Evolutionary conservation across 805 yeast genomes (phyloP).

Genomic region (Sungouiella thailandica): DNA sequence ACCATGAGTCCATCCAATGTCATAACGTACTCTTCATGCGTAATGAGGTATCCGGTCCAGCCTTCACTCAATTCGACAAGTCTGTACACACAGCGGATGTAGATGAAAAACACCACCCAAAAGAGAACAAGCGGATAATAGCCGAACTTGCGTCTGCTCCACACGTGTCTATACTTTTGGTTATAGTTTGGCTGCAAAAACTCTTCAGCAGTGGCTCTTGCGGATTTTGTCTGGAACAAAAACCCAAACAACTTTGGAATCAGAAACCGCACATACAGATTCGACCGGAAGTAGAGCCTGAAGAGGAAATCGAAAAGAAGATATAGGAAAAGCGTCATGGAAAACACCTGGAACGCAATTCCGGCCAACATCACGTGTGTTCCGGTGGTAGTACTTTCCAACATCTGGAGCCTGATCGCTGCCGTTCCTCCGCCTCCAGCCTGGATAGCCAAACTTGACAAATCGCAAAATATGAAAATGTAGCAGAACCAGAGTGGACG

Average conservation of each 20-base stretch:
- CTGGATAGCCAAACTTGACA: slow-evolving; percentile 42
- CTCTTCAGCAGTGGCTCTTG: slow-evolving; percentile 13
- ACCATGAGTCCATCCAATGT: slow-evolving; percentile 28
- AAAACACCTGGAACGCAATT: slow-evolving; percentile 66
- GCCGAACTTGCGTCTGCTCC: slow-evolving; percentile 33
- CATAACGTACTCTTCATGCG: slow-evolving; percentile 39
- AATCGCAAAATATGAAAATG: slow-evolving; percentile 62
- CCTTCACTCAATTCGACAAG: slow-evolving; percentile 69
- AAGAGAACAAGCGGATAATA: slow-evolving; percentile 43
- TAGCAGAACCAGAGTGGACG: slow-evolving; percentile 59
- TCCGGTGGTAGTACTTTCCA: slow-evolving; percentile 39
- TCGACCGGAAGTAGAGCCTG: slow-evolving; percentile 30
- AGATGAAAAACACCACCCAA: slow-evolving; percentile 49
- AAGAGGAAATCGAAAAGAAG: slow-evolving; percentile 46
- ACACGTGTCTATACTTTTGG: slow-evolving; percentile 27
- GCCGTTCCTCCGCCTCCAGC: slow-evolving; percentile 26
- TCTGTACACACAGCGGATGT: slow-evolving; percentile 67
- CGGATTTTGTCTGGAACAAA: slow-evolving; percentile 19
- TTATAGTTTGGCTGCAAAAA: slow-evolving; percentile 26
- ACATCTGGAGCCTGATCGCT: slow-evolving; percentile 16
- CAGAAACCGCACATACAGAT: slow-evolving; percentile 23
- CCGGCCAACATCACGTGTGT: slow-evolving; percentile 74
- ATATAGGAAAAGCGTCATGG: slow-evolving; percentile 57
- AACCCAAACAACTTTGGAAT: slow-evolving; percentile 13
- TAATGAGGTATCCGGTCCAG: slow-evolving; percentile 63